phyloP scores from a whole-genome alignment of 106 monocot species.

The Apostasia ramifera region DNA sequence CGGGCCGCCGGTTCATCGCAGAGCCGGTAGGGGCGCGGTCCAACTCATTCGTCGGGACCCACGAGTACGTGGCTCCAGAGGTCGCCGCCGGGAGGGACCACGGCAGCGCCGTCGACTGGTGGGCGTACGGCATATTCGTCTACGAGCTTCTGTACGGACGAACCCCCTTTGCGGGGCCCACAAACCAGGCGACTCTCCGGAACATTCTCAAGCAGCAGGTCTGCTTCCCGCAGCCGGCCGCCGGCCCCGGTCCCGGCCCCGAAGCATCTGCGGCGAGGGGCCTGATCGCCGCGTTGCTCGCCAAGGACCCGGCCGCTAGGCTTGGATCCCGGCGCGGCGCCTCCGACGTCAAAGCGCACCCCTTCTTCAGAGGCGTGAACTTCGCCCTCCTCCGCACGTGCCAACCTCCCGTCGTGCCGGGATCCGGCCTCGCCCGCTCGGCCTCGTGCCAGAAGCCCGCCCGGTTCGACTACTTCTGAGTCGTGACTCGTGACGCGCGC shows the following conservation, averaged over 20 bases:
- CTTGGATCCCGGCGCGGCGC: constrained; percentile 48
- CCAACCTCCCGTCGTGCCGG: constrained; percentile 49
- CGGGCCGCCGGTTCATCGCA: constrained; percentile 43
- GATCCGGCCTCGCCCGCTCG: constrained; percentile 1
- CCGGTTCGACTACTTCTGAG: constrained; percentile 39
- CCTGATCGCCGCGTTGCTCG: constrained; percentile 46
- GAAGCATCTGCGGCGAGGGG: constrained; percentile 22
- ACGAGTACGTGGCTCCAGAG: constrained; percentile 89
- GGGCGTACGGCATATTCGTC: constrained; percentile 82
- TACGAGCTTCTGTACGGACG: constrained; percentile 75
- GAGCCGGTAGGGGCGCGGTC: constrained; percentile 74
- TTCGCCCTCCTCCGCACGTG: constrained; percentile 58
- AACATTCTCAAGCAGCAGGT: constrained; percentile 52
- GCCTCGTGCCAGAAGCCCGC: constrained; percentile 5
- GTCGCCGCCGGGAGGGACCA: constrained; percentile 55
- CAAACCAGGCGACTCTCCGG: constrained; percentile 53
- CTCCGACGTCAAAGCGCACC: constrained; percentile 70
- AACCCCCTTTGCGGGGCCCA: constrained; percentile 66
- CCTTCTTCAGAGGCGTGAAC: constrained; percentile 74
- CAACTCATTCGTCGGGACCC: constrained; percentile 76
- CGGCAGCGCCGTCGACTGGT: constrained; percentile 85
- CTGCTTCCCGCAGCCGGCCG: constrained; percentile 22
- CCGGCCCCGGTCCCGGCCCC: background rate
- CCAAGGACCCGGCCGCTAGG: constrained; percentile 46
- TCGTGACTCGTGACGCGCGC: too few relatives aligned